These are phyloP conservation scores for Cladosporium sp. DNA, from an alignment of 2,329 filamentous ascomycete species.

Conservation along the genomic window DNA sequence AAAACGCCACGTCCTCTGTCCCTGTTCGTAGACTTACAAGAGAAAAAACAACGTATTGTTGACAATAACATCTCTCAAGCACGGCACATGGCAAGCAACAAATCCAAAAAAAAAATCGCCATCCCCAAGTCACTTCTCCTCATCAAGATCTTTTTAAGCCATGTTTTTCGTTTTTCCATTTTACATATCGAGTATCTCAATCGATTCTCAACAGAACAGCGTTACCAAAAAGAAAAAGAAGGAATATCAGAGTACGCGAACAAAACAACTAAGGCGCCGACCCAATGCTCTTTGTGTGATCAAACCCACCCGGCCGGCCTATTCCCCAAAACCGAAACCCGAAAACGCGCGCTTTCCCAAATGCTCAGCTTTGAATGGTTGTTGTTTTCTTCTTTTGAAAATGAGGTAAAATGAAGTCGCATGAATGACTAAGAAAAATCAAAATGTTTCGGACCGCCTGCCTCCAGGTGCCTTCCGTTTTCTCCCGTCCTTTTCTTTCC, in stretches of 20 bases:
- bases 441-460: neutral
- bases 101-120: too few relatives aligned
- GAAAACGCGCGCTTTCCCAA: neutral
- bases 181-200: neutral
- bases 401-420: neutral
- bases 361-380: neutral
- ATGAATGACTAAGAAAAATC: neutral
- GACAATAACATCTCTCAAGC: too few relatives aligned
- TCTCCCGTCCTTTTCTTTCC: neutral
- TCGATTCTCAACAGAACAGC: neutral
- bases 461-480: neutral
- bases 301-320: neutral
- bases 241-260: neutral
- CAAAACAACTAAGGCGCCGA: neutral
- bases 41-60: too few relatives aligned
- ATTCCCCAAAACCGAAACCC: neutral
- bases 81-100: too few relatives aligned
- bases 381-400: neutral
- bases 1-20: too few relatives aligned
- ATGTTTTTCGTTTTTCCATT: neutral
- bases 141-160: too few relatives aligned
- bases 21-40: too few relatives aligned
- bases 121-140: too few relatives aligned
- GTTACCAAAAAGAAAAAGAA: neutral
- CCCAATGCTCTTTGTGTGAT: conserved; percentile 12